Base-by-base conservation (phyloP, 106 monocot genomes). In the Platanthera zijinensis region DNA sequence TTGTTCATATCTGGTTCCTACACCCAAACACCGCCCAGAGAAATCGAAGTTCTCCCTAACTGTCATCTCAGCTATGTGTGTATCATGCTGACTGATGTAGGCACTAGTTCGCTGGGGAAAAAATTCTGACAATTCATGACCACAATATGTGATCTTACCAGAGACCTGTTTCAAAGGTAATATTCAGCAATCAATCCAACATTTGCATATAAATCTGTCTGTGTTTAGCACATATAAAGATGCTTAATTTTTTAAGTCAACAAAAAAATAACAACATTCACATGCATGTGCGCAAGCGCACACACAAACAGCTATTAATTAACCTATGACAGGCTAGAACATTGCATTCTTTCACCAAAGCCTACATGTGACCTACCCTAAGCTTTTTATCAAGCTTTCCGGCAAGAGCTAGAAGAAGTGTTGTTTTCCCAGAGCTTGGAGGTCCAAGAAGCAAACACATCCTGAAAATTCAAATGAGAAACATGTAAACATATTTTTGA, bases 81-180 rank as follows among this genome's bases (percentile, higher is more conserved):
- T 86, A 74, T 99, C 92, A 15, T 92, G 76, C 72, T 99, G 99
- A 64, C 94, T 85, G 17, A 99, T 89, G 79, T 99, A 99, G n/a
- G 94, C 92, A 63, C 85, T 83, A 18, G 94, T 94, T 74, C 88
- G 86, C 80, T 92, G 84, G 4, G 99, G 92, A 19, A 85, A 76
- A 69, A 99, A 99, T 69, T 99, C 92, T 1, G 82, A 80, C 19
- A 92, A 59, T 71, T 90, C 82, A 74, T 91, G 94, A 6, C 99
- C 99, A 73, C 89, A 90, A 75, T 99, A 99, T 14, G 92, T 88
- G 81, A 94, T 84, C 39, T 77, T 83, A 11, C 97, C 93, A 51
- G 91, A 78, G 71, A 83, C 84, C 99, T 94, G 85, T 48, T 50
- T 21, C 22, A 6, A 52, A 51, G 21, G 0, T 45, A 49, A 6